Evolutionary conservation across 768 basidiomycete genomes (phyloP).

Genomic region (Lactifluus volemus): DNA sequence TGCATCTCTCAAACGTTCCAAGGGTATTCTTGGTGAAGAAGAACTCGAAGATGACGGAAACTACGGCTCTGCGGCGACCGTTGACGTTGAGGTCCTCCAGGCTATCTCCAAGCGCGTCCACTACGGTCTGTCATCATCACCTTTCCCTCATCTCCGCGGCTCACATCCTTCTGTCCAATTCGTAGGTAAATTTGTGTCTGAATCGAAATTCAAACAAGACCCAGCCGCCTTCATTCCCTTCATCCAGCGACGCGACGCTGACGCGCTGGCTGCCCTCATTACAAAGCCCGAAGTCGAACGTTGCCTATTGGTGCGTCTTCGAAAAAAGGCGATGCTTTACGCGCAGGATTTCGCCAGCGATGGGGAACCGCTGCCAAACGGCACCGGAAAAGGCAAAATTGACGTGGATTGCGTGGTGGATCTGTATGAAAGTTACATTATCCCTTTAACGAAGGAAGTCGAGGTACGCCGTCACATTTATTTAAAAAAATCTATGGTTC

Average conservation of each 20-base stretch:
- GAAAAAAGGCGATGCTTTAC: constrained; percentile 69
- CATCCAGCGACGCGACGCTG: constrained; percentile 70
- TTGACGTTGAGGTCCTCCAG: constrained; percentile 95
- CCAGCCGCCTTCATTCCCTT: constrained; percentile 89
- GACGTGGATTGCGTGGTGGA: constrained; percentile 90
- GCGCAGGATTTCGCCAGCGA: constrained; percentile 79
- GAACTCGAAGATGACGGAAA: constrained; percentile 93
- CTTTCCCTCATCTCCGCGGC: not conserved
- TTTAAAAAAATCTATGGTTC: not conserved
- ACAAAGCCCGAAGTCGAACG: constrained; percentile 97
- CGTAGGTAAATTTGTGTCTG: constrained; percentile 96
- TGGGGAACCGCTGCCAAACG: constrained; percentile 40
- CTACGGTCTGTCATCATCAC: constrained; percentile 56
- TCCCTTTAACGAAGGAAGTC: constrained; percentile 95
- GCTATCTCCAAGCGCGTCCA: constrained; percentile 98
- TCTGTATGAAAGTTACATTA: constrained; percentile 91
- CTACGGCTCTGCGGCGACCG: constrained; percentile 90
- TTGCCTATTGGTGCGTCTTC: constrained; percentile 70
- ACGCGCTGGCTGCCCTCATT: constrained; percentile 76
- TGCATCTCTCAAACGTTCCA: constrained; percentile 54
- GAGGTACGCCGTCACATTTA: constrained; percentile 52
- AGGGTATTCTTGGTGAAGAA: constrained; percentile 55
- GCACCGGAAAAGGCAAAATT: constrained; percentile 50
- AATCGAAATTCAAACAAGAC: constrained; percentile 87
- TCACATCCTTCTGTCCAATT: not conserved